Percentiles rank a stretch among this genome's conserved stretches.
phyloP scores from a whole-genome alignment of 257 asterid genomes.

The Plantago ovata region DNA sequence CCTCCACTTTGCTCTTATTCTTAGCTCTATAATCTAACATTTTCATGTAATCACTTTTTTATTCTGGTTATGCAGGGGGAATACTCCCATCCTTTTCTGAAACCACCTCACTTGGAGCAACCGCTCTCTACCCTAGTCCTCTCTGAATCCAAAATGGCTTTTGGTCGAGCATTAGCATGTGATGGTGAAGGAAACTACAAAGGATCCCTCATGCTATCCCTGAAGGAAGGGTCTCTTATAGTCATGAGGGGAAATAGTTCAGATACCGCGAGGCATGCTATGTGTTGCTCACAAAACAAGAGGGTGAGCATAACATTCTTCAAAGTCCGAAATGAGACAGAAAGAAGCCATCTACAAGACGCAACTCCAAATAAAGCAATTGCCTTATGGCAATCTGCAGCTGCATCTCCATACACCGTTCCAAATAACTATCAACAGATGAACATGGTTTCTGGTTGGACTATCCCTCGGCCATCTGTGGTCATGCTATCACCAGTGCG shows the following conservation, averaged over 20 bases:
- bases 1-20: neutral
- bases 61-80: constrained; percentile 47
- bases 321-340: constrained; percentile 38
- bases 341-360: constrained; percentile 20
- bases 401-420: constrained; percentile 31
- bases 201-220: constrained; percentile 67
- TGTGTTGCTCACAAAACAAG: constrained; percentile 59
- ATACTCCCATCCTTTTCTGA: constrained; percentile 72
- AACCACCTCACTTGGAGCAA: constrained; percentile 88
- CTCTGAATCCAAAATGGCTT: constrained; percentile 72
- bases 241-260: constrained; percentile 75
- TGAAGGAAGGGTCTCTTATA: constrained; percentile 60
- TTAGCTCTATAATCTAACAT: neutral
- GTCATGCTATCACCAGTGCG: constrained; percentile 43
- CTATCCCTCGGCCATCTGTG: constrained; percentile 35
- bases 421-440: constrained; percentile 26
- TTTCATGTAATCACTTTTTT: neutral
- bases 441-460: constrained; percentile 40
- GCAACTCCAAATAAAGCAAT: constrained; percentile 30
- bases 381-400: constrained; percentile 53
- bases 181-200: constrained; percentile 62
- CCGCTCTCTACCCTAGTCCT: constrained; percentile 67
- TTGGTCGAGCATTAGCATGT: constrained; percentile 53
- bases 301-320: constrained; percentile 61
- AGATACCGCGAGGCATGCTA: constrained; percentile 53